phyloP scores from a whole-genome alignment of 1,284 basidiomycete genomes.

The Marasmius sp. region DNA sequence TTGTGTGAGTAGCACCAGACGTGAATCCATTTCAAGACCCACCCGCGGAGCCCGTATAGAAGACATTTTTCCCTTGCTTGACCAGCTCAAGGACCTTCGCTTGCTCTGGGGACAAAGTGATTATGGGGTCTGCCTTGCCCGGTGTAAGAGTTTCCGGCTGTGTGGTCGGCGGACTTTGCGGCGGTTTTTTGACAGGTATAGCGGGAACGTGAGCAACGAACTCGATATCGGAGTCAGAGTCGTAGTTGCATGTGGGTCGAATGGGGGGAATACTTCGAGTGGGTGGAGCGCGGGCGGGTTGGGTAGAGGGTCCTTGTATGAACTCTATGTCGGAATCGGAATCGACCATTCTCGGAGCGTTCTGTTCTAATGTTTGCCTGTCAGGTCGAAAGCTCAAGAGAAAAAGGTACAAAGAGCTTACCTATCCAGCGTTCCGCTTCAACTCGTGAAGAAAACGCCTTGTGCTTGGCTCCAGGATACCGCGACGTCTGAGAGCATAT shows the following conservation, averaged over 20 bases:
- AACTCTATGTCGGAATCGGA: slow-evolving; percentile 13
- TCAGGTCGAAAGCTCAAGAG: neutral
- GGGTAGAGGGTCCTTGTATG: neutral
- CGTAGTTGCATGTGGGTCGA: neutral
- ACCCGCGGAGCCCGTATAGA: slow-evolving; percentile 87
- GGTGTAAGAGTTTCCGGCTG: neutral
- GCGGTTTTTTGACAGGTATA: neutral
- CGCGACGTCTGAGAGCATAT: slow-evolving; percentile 40
- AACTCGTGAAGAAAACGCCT: slow-evolving; percentile 42
- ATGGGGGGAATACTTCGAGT: neutral
- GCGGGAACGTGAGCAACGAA: slow-evolving; percentile 3
- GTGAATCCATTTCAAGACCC: slow-evolving; percentile 14
- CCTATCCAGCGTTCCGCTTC: slow-evolving; percentile 49
- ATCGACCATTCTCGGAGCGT: neutral
- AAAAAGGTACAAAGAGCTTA: neutral
- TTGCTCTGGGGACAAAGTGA: slow-evolving; percentile 37
- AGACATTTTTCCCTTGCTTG: slow-evolving; percentile 38
- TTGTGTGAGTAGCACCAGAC: neutral
- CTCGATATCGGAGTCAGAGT: slow-evolving; percentile 13
- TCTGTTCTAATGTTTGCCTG: neutral
- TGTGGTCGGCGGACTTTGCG: neutral
- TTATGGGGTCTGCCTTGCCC: slow-evolving; percentile 12
- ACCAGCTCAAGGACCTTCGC: slow-evolving; percentile 31
- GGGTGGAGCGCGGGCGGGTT: neutral
- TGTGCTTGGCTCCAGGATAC: slow-evolving; percentile 46